Conservation (phyloP, 176 grass and related monocot genomes). For the Zoysia pacifica region DNA sequence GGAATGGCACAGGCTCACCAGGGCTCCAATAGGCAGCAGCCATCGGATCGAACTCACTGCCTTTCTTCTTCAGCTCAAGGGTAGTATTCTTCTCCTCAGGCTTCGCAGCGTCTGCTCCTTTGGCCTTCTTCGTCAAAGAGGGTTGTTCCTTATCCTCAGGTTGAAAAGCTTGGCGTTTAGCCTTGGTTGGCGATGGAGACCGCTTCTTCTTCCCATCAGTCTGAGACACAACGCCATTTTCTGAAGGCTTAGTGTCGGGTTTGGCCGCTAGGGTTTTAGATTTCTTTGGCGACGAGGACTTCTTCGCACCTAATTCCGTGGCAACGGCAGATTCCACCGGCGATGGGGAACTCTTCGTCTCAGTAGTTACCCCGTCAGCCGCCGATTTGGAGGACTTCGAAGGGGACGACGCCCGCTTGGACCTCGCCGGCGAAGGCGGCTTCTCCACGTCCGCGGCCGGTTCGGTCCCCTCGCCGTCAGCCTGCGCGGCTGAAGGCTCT, state of each 20-base stretch:
- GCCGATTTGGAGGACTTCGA: conserved; percentile 32
- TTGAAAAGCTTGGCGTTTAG: conserved; percentile 24
- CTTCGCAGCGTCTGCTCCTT: conserved; percentile 32
- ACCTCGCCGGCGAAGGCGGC: conserved; percentile 31
- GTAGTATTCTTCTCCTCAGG: conserved; percentile 44
- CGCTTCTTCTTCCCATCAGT: conserved; percentile 21
- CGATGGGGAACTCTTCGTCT: conserved; percentile 38
- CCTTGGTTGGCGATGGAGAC: conserved; percentile 24
- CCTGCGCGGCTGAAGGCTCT: conserved; percentile 7
- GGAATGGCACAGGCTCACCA: conserved; percentile 75
- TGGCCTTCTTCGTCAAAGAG: conserved; percentile 33
- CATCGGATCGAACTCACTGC: conserved; percentile 67
- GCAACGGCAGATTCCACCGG: conserved; percentile 30
- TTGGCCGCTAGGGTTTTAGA: conserved; percentile 58
- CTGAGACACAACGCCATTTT: conserved; percentile 13
- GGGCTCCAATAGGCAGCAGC: conserved; percentile 78
- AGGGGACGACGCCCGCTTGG: conserved; percentile 46
- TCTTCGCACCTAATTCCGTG: conserved; percentile 30
- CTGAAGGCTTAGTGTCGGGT: conserved; percentile 40
- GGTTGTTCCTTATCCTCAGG: conserved; percentile 35
- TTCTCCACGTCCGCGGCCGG: conserved; percentile 31
- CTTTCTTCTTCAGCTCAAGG: conserved; percentile 83
- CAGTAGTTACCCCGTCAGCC: not conserved
- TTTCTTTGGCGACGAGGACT: conserved; percentile 49
- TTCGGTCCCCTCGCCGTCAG: conserved; percentile 25